A percentile compares a stretch with the other conserved stretches of the same genome.
phyloP scores from a whole-genome alignment of 2,329 filamentous ascomycete species.

The Epichloe bromicola region DNA sequence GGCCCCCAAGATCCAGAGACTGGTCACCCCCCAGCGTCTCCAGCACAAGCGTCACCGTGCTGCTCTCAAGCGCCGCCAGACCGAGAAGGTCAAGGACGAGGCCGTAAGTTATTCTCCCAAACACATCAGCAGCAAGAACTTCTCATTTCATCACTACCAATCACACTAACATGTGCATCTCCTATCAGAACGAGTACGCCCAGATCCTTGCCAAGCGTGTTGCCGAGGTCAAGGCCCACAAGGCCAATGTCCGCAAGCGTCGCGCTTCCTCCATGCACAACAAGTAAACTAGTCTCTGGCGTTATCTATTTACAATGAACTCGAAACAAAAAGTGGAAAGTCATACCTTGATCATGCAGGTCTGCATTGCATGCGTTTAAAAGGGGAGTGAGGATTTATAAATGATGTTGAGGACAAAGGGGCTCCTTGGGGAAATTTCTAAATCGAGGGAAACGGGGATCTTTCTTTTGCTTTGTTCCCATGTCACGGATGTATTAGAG shows the following conservation, averaged over 20 bases:
- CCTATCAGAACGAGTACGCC: slow-evolving; percentile 82
- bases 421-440: slow-evolving; percentile 8
- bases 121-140: background rate
- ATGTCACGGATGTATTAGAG: slow-evolving; percentile 26
- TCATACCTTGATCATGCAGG: slow-evolving; percentile 23
- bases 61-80: slow-evolving; percentile 94
- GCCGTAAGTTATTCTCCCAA: slow-evolving; percentile 54
- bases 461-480: slow-evolving; percentile 1
- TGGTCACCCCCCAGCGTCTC: slow-evolving; percentile 95
- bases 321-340: slow-evolving; percentile 18
- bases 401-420: slow-evolving; percentile 12
- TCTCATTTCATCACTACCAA: background rate
- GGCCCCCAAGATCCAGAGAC: slow-evolving; percentile 99
- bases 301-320: slow-evolving; percentile 15
- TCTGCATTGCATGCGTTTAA: slow-evolving; percentile 24
- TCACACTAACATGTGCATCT: slow-evolving; percentile 21
- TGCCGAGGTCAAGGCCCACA: slow-evolving; percentile 85
- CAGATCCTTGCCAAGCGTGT: slow-evolving; percentile 95
- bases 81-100: slow-evolving; percentile 97
- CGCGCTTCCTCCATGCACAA: slow-evolving; percentile 91
- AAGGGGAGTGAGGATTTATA: slow-evolving; percentile 21
- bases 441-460: background rate
- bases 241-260: slow-evolving; percentile 91
- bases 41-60: slow-evolving; percentile 99
- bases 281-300: slow-evolving; percentile 49